A percentile compares a stretch with the other conserved stretches of the same genome.
Conservation (phyloP, 192 early-diverging fungal species). For the Coemansia sp. region DNA sequence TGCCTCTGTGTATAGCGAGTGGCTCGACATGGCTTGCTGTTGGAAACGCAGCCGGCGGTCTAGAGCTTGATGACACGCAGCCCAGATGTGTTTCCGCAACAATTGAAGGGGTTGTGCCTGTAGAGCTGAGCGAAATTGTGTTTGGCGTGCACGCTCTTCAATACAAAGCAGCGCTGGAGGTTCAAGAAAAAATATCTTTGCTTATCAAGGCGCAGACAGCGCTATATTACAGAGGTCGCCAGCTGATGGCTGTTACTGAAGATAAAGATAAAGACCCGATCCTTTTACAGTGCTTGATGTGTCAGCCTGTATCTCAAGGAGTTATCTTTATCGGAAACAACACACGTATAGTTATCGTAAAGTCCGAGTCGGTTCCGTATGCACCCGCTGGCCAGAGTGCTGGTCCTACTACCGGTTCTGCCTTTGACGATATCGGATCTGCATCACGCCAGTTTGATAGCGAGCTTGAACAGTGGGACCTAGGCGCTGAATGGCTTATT, state of each 20-base stretch:
- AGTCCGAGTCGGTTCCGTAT: background rate
- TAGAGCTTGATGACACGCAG: background rate
- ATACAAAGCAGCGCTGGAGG: constrained; percentile 28
- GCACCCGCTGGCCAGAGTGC: background rate
- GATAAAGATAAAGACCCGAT: background rate
- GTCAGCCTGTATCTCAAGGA: constrained; percentile 46
- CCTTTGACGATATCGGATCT: background rate
- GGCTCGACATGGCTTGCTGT: constrained; percentile 16
- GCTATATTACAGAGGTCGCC: constrained; percentile 19
- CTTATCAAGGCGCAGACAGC: constrained; percentile 11
- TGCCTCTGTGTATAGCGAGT: constrained; percentile 18
- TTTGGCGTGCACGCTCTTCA: constrained; percentile 35
- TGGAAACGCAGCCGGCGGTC: background rate
- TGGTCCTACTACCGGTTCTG: background rate
- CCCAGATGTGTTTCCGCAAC: constrained; percentile 1
- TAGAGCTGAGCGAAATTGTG: constrained; percentile 40
- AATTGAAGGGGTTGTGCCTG: constrained; percentile 29
- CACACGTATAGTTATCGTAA: constrained; percentile 36
- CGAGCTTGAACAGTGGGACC: constrained; percentile 23
- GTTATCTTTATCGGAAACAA: constrained; percentile 11
- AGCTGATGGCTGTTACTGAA: background rate
- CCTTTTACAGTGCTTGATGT: constrained; percentile 44
- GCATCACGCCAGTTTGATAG: background rate
- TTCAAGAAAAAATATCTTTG: constrained; percentile 18
- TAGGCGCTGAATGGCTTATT: constrained; percentile 55